phyloP scores from a whole-genome alignment of 1,284 basidiomycete genomes.

The Marasmius oreades region DNA sequence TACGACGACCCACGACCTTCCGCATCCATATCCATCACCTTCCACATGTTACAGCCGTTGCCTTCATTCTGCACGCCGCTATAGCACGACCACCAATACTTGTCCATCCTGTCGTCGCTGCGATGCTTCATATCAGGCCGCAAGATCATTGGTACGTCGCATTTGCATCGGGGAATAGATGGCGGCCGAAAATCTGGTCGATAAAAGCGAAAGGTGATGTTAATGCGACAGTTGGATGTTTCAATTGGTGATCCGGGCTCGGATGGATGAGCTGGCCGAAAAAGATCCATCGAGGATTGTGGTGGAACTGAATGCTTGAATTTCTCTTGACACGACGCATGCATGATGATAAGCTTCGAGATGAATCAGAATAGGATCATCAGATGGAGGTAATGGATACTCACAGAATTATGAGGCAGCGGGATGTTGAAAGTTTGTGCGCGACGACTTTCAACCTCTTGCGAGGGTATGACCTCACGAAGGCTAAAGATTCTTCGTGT shows the following conservation, averaged over 20 bases:
- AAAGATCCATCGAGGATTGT: constrained; percentile 73
- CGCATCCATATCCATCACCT: constrained; percentile 48
- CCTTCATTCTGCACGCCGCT: not conserved
- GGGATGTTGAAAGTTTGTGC: constrained; percentile 83
- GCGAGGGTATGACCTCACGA: constrained; percentile 66
- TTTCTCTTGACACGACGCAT: constrained; percentile 84
- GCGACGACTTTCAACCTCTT: constrained; percentile 48
- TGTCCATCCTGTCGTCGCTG: constrained; percentile 42
- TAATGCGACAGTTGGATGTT: constrained; percentile 74
- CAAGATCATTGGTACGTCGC: constrained; percentile 73
- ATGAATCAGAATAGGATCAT: not conserved
- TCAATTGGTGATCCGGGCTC: constrained; percentile 30
- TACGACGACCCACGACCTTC: constrained; percentile 63
- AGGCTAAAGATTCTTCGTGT: constrained; percentile 75
- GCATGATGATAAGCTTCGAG: constrained; percentile 83
- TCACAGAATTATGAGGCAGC: constrained; percentile 80
- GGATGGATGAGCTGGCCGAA: constrained; percentile 60
- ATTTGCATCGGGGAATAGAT: constrained; percentile 72
- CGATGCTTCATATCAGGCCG: constrained; percentile 78
- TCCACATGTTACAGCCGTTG: not conserved
- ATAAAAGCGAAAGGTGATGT: constrained; percentile 88
- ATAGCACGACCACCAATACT: constrained; percentile 88
- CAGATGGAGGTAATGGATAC: constrained; percentile 19
- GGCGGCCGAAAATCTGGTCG: constrained; percentile 79
- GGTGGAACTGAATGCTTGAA: constrained; percentile 85